These are phyloP conservation scores for Macrotyloma uniflorum DNA, from an alignment of 306 rosid species.

Conservation along the genomic window DNA sequence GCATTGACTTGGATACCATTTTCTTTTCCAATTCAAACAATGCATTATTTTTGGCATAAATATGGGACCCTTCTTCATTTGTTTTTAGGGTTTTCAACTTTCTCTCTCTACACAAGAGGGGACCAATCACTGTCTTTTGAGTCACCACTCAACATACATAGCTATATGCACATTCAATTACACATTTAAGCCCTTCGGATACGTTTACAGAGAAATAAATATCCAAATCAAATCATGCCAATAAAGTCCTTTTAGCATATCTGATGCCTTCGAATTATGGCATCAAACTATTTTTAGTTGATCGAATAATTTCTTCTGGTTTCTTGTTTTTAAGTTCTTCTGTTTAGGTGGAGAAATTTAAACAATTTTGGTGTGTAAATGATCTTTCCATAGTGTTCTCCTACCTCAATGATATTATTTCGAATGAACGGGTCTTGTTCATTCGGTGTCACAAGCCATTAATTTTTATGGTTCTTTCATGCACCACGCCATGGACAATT, in stretches of 20 bases:
- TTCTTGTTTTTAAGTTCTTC: too few relatives aligned
- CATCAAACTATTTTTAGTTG: conserved; percentile 17
- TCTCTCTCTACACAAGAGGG: conserved; percentile 16
- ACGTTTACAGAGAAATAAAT: conserved; percentile 7
- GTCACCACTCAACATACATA: conserved; percentile 24
- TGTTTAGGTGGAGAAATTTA: neutral
- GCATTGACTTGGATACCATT: conserved; percentile 60
- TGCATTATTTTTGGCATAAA: conserved; percentile 41
- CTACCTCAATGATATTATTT: neutral
- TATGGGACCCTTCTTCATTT: conserved; percentile 38
- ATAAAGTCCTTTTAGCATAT: conserved; percentile 26
- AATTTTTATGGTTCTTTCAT: conserved; percentile 24
- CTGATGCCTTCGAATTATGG: conserved; percentile 18
- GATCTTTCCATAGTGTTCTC: neutral
- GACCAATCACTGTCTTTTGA: conserved; percentile 34
- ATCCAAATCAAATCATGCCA: conserved; percentile 36
- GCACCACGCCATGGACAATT: neutral
- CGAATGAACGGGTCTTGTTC: conserved; percentile 16
- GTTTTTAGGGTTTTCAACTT: conserved; percentile 1
- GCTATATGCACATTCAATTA: conserved; percentile 22
- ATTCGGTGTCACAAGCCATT: conserved; percentile 22
- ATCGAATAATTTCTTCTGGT: neutral
- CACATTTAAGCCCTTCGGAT: neutral
- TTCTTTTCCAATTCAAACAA: conserved; percentile 48
- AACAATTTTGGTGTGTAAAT: conserved; percentile 14